Conservation (phyloP, 2,329 filamentous ascomycete genomes). For the Monilinia aucupariae region DNA sequence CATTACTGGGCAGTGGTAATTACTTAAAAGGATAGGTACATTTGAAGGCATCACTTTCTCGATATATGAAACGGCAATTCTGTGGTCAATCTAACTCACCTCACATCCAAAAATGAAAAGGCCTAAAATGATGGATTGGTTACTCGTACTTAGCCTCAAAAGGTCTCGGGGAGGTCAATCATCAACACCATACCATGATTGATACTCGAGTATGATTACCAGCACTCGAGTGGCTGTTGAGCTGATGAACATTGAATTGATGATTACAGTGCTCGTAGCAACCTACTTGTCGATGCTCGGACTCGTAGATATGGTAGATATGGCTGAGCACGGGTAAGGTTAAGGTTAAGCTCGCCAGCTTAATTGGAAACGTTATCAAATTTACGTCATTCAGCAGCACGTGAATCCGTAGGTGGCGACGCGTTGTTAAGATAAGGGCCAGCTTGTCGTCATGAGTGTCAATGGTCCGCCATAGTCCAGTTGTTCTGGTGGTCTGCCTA, state of each 20-base stretch:
- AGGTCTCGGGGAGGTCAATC: no score
- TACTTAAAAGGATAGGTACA: not conserved
- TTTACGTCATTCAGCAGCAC: not conserved
- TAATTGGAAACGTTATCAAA: not conserved
- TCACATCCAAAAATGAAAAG: not conserved
- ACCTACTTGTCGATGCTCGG: no score
- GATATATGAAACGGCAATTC: not conserved
- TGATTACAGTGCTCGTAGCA: no score
- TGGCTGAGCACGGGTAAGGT: no score
- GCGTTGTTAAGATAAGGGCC: conserved; percentile 7
- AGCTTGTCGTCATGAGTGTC: conserved; percentile 14
- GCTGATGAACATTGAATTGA: not conserved
- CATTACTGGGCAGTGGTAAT: not conserved
- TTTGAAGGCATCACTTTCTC: not conserved
- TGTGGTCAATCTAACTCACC: not conserved
- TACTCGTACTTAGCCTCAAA: no score
- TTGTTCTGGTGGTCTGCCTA: no score
- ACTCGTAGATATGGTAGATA: no score
- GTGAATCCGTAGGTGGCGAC: not conserved
- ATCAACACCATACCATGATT: no score
- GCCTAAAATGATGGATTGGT: not conserved
- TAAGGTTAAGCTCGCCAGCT: no score
- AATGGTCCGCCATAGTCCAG: not conserved
- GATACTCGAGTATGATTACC: no score
- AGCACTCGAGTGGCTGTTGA: no score